Base-by-base conservation (phyloP, 2,329 filamentous ascomycete species). In the Monosporascus sp. region DNA sequence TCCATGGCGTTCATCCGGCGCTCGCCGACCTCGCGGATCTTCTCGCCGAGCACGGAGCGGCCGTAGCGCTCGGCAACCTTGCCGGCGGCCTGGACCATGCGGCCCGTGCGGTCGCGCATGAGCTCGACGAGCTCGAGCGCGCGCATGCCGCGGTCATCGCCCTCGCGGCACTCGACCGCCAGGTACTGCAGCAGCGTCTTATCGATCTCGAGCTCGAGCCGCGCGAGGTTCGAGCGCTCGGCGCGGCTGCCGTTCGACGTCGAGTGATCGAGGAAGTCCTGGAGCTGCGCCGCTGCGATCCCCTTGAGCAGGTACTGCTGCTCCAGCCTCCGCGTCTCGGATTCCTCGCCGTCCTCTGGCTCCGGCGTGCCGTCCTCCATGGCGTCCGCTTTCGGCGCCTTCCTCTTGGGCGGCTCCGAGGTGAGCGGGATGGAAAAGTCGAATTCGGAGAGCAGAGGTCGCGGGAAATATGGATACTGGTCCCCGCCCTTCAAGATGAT, bases 401-500 rank as follows among this genome's bases (percentile, higher is more conserved):
- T 70, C 60, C 61, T 67, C 52, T 67, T 74, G 0, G 77, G 74
- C 2, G 73, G 69, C 5, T 74, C 69, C 2, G 82, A 82, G 3
- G 83, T 82, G 36, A 97, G 75, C 0, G 95, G 94, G 18, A 99
- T 82, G 44, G 86, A 84, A 68, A 99, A 96, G 48, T 91, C 89
- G 66, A 99, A 99, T 68, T 99, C 94, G 42, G 87, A 92, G 37
- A 99, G 85, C 38, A 97, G 76, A 2, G 90, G 92, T 9, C 89
- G 85, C 11, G 90, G 94, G 73, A 93, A 97, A 74, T 94, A 97
- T 0, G 93, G 92, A 65, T 97, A 90, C 65, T 87, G 83, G 67
- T 99, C 94, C 37, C 88, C 89, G 57, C 94, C 94, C 73, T 99
- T 99, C 66, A 99, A 85, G 63, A 99, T 97, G 72, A 99, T 97